Conservation (phyloP, 106 monocot species). For the Iris macrosiphon region DNA sequence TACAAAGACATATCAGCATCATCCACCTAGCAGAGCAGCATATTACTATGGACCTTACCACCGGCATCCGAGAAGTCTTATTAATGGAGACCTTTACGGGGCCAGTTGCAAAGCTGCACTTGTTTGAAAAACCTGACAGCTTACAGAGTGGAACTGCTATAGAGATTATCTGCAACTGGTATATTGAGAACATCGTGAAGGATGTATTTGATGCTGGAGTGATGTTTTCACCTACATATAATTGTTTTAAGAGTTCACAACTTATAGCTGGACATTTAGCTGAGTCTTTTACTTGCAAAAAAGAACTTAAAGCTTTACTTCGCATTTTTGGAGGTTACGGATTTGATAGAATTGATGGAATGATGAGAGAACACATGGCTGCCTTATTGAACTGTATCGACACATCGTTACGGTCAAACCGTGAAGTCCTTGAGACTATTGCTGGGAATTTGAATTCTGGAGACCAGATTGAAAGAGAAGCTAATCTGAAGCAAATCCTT, state of each 20-base stretch:
- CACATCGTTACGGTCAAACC: slow-evolving; percentile 65
- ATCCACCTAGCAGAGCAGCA: slow-evolving; percentile 90
- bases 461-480: slow-evolving; percentile 75
- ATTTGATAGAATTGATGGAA: slow-evolving; percentile 62
- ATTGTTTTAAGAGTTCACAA: slow-evolving; percentile 73
- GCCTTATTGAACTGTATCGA: slow-evolving; percentile 80
- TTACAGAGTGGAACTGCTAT: slow-evolving; percentile 53
- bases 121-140: slow-evolving; percentile 36
- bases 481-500: slow-evolving; percentile 75
- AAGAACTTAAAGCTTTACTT: slow-evolving; percentile 72
- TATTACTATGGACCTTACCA: slow-evolving; percentile 93
- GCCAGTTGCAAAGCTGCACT: slow-evolving; percentile 50
- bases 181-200: slow-evolving; percentile 82
- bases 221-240: slow-evolving; percentile 38
- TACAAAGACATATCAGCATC: slow-evolving; percentile 75
- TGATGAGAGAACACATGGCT: slow-evolving; percentile 56
- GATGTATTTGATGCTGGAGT: slow-evolving; percentile 56
- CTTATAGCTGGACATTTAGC: slow-evolving; percentile 54
- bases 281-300: slow-evolving; percentile 57
- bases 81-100: slow-evolving; percentile 66
- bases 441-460: slow-evolving; percentile 51
- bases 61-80: slow-evolving; percentile 80
- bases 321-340: slow-evolving; percentile 88
- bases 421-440: slow-evolving; percentile 74
- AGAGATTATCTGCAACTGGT: slow-evolving; percentile 73